Evolutionary conservation across 78 protist genomes (phyloP).

Genomic region (Corallochytrium limacisporum): DNA sequence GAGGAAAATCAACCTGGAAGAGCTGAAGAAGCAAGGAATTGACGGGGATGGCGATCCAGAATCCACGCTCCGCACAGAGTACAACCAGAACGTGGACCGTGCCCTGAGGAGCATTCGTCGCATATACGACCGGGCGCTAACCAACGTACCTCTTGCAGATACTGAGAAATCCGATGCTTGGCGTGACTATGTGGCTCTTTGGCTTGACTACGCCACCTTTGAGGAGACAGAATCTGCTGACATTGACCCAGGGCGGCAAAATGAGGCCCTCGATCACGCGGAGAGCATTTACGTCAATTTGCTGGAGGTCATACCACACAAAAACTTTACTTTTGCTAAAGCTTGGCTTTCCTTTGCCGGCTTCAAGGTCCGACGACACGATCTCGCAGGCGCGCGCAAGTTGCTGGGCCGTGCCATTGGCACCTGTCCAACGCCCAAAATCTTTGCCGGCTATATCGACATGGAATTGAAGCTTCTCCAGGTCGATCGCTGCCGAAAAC

Average conservation of each 20-base stretch:
- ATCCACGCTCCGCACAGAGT: slow-evolving; percentile 30
- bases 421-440: slow-evolving; percentile 26
- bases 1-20: neutral
- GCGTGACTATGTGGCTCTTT: slow-evolving; percentile 88
- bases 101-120: too few relatives aligned
- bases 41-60: neutral
- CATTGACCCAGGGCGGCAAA: too few relatives aligned
- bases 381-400: slow-evolving; percentile 56
- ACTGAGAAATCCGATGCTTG: too few relatives aligned
- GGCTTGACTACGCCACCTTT: slow-evolving; percentile 88
- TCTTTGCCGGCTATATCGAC: slow-evolving; percentile 33
- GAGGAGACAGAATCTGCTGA: slow-evolving; percentile 65
- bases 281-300: slow-evolving; percentile 58
- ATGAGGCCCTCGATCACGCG: slow-evolving; percentile 63
- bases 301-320: slow-evolving; percentile 74
- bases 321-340: slow-evolving; percentile 82
- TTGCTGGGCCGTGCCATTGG: slow-evolving; percentile 22
- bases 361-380: slow-evolving; percentile 75
- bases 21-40: neutral
- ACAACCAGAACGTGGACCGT: too few relatives aligned
- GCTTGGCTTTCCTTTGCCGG: slow-evolving; percentile 77
- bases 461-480: slow-evolving; percentile 58
- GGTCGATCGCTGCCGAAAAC: slow-evolving; percentile 58
- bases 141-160: slow-evolving; percentile 69
- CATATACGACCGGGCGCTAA: slow-evolving; percentile 91